Evolutionary conservation across 169 alveolate genomes (phyloP).

Genomic region (Plasmodium yoelii): DNA sequence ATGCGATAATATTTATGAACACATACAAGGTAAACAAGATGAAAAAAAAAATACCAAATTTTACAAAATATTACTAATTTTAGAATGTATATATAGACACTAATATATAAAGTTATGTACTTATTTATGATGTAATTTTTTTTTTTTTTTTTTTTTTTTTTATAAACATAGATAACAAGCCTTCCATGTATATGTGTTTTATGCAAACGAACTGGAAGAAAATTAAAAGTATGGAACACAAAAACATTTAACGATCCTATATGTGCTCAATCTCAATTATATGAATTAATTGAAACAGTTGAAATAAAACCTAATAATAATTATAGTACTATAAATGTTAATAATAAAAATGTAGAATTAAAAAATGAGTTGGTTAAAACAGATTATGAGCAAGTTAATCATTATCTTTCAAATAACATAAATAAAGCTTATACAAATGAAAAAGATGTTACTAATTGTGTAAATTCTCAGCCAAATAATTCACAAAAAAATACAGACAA

Average conservation of each 20-base stretch:
- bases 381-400: too few relatives aligned
- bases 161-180: constrained; percentile 15
- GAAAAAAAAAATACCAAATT: neutral
- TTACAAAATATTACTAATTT: neutral
- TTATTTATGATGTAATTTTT: neutral
- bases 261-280: constrained; percentile 71
- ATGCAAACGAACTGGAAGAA: constrained; percentile 60
- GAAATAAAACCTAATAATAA: constrained; percentile 14
- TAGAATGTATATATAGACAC: neutral
- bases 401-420: too few relatives aligned
- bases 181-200: constrained; percentile 59
- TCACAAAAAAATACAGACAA: too few relatives aligned
- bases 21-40: constrained; percentile 41
- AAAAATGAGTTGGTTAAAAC: too few relatives aligned
- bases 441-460: neutral
- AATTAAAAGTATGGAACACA: constrained; percentile 76
- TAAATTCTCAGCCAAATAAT: too few relatives aligned
- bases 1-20: constrained; percentile 40
- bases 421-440: too few relatives aligned
- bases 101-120: neutral
- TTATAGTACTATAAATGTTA: neutral
- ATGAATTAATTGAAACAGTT: constrained; percentile 46
- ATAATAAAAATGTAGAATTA: neutral
- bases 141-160: neutral
- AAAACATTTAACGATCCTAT: constrained; percentile 54